Conservation (phyloP, 495 filamentous ascomycete genomes). For the Neurospora terricola region DNA sequence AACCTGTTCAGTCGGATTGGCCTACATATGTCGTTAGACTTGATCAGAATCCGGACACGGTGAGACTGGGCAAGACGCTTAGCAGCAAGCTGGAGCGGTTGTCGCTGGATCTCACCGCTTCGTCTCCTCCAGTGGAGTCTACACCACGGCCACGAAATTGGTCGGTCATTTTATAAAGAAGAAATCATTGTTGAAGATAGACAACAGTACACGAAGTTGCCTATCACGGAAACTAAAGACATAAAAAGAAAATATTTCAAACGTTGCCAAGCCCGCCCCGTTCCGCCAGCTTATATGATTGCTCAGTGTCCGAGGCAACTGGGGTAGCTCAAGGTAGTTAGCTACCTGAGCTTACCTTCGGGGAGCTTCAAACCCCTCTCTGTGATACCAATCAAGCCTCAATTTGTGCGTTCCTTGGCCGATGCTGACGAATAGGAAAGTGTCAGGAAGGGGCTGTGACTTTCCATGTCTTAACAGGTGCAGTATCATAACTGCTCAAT, state of each 20-base stretch:
- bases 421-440: not conserved
- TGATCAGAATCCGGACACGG: conserved; percentile 6
- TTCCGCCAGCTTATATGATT: not conserved
- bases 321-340: not conserved
- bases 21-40: conserved; percentile 11
- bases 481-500: not conserved
- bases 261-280: not conserved
- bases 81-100: conserved; percentile 8
- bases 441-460: not conserved
- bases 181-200: not conserved
- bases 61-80: conserved; percentile 5
- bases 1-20: conserved; percentile 17
- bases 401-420: not conserved
- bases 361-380: not conserved
- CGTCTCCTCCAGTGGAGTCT: not conserved
- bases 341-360: not conserved
- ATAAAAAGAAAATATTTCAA: not conserved
- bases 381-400: not conserved
- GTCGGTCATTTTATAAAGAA: not conserved
- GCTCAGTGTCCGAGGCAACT: not conserved
- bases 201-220: not conserved
- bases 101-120: conserved; percentile 4
- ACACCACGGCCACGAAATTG: not conserved
- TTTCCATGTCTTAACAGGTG: not conserved
- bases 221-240: not conserved